Evolutionary conservation across 1,284 basidiomycete species (phyloP), one percentile per base, ranked within the genome.

Genomic region (Rhodotorula sp.): DNA sequence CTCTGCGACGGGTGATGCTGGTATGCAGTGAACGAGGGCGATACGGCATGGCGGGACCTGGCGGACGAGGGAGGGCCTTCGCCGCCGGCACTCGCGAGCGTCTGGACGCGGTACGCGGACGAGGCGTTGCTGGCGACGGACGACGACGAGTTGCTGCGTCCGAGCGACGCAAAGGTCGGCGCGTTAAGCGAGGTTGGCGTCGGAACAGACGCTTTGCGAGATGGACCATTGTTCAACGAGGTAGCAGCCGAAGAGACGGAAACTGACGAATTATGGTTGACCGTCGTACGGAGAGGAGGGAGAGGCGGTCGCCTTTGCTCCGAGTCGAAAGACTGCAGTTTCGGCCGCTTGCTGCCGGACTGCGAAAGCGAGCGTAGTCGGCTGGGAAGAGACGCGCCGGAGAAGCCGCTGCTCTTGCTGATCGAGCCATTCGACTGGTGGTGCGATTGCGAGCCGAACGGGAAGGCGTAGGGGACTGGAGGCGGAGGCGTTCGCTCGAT

Each of bases 321-420:
- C 22, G 62, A 54, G 47, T 70, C 37, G 69, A 46, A 67, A 10
- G 73, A 68, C 15, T 63, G 48, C 20, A 77, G 57, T 28, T 65
- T 68, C 10, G 79, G 78, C 58, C 79, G 64, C 28, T 77, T 75
- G 20, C 31, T 50, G 7, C 77, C 76, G 15, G 80, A 78, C 63
- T 80, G 79, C 16, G 77, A 78, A 22, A 76, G 73, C 11, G 80
- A 75, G 31, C 78, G 68, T 11, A 77, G 46, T 48, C 79, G 67
- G 1, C 64, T 64, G 18, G 68, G 69, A 4, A 71, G 60, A 26
- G 62, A 47, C 16, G 54, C 22, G 37, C 31, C 48, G 15, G 47
- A 50, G 28, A 56, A 34, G 50, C 52, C 31, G 31, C 47, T 26
- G 37, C 52, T 26, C n/a, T 34, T 20, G 31, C 16, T 15, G 20